Evolutionary conservation across 106 monocot genomes (phyloP), one percentile per base, ranked within the genome.

Genomic region (Dioscorea dumetorum): DNA sequence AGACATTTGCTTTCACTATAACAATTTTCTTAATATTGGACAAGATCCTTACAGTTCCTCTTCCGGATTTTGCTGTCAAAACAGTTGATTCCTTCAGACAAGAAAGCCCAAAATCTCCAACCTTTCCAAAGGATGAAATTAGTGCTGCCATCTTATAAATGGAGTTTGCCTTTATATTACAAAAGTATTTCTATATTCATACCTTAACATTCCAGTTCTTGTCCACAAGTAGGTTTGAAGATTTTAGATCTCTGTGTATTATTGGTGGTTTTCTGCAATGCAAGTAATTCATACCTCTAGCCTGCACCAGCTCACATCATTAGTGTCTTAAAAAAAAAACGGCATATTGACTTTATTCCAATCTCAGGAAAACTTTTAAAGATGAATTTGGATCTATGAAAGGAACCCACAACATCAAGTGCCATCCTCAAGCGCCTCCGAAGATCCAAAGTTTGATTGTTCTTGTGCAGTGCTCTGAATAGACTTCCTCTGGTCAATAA

Each of bases 181-280:
- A 31, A 22, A 49, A 24, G 22, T 13, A 56, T 48, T 14, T 48
- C 49, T 12, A 31, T 32, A 22, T 53, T 22, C 50, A 33, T 58
- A 80, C 74, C 74, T 80, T 80, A 12, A 80, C 80, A 24, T 66
- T 80, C 80, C 80, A 80, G 61, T 74, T 70, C 66, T 53, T 80
- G 64, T 71, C 80, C 52, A 80, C 80, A 0, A 80, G 74, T 53
- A 80, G 57, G 66, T 80, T 80, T 24, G 80, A 74, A 1, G 80
- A 80, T 63, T 80, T 80, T 28, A 80, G 74, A 23, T 80, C 80
- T 32, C 80, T 74, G 61, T 80, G 80, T 58, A 80, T 66, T 20
- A 80, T 80, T n/a, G 80, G 80, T 13, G 80, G 80, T 33, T 80
- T 80, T 50, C 80, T 69, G 53, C 74, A 70, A 70, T 80, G 80